Evolutionary conservation across 2,329 filamentous ascomycete genomes (phyloP), one percentile per base, ranked within the genome.

Genomic region (Capronia epimyces): DNA sequence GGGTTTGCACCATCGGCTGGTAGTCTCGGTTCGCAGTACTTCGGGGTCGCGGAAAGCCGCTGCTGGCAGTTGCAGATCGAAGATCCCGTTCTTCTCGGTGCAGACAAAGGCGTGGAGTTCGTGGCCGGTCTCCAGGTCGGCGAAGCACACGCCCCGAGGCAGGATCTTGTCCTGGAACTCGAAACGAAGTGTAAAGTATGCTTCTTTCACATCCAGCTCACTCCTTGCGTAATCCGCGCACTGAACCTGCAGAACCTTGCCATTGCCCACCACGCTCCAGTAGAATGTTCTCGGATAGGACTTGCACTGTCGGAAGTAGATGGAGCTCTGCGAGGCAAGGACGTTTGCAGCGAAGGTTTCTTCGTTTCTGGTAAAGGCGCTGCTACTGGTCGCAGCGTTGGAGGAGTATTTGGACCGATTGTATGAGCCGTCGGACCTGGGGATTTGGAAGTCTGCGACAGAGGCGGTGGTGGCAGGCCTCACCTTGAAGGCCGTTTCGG

Each of bases 251-350:
- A 98, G 76, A 56, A 89, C 75, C 60, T 80, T 86, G 63, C 83
- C 82, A 62, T 88, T 82, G 64, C 95, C 86, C 54, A 96, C 72
- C 32, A 97, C 78, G 61, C 91, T 82, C 93, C 93, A 98, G 42
- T 95, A 77, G 65, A 97, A 94, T 68, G 82, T 88, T 65, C 87
- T 83, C 32, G 93, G 93, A 57, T 85, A 83, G 57, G 79, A 75
- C 64, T 86, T 81, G 67, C 85, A 80, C 67, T 80, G 80, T 49
- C 93, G 83, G 69, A 95, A 89, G 72, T 88, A 95, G 49, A 97
- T 78, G 2, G 88, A 89, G 22, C 88, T 85, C 25, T 89, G 81
- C 1, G 77, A 83, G 21, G 91, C 88, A 46, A 96, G 73, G 64
- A 87, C 81, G 57, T 80, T 83, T 53, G 79, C 75, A 59, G 83